phyloP scores from a whole-genome alignment of 805 yeast genomes.

The Vanderwaltozyma verrucispora region DNA sequence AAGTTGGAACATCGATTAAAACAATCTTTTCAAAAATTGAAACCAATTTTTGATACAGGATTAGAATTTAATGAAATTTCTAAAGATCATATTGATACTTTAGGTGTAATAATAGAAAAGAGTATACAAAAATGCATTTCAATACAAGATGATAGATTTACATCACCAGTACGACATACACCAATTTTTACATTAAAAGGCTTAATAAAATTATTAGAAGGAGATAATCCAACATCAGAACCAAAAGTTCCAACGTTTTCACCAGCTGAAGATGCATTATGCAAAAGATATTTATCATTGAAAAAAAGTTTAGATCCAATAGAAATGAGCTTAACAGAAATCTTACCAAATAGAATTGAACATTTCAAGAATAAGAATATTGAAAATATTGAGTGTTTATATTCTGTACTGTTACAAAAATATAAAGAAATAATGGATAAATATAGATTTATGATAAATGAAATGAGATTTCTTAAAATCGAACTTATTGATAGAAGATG shows the following conservation, averaged over 20 bases:
- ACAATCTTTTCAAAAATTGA: conserved; percentile 28
- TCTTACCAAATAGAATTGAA: conserved; percentile 41
- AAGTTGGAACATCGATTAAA: conserved; percentile 22
- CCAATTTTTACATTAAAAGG: conserved; percentile 30
- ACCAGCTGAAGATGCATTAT: conserved; percentile 31
- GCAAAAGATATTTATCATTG: conserved; percentile 34
- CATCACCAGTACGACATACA: conserved; percentile 34
- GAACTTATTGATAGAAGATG: conserved; percentile 46
- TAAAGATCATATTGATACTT: conserved; percentile 32
- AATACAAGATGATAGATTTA: conserved; percentile 30
- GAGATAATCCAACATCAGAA: conserved; percentile 18
- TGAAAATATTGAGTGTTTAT: conserved; percentile 14
- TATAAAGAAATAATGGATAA: conserved; percentile 33
- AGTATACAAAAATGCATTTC: conserved; percentile 30
- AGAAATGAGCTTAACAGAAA: conserved; percentile 38
- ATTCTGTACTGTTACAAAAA: conserved; percentile 29
- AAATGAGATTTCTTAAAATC: conserved; percentile 33
- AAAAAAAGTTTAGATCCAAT: conserved; percentile 39
- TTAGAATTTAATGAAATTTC: conserved; percentile 37
- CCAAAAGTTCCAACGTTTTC: conserved; percentile 33
- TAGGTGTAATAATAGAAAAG: conserved; percentile 31
- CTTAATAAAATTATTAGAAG: conserved; percentile 24
- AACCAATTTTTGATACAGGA: conserved; percentile 31
- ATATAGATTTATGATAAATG: conserved; percentile 34
- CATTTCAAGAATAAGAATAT: conserved; percentile 30